Base-by-base conservation (phyloP, 805 yeast species). In the Diddensiella transvaalensis region DNA sequence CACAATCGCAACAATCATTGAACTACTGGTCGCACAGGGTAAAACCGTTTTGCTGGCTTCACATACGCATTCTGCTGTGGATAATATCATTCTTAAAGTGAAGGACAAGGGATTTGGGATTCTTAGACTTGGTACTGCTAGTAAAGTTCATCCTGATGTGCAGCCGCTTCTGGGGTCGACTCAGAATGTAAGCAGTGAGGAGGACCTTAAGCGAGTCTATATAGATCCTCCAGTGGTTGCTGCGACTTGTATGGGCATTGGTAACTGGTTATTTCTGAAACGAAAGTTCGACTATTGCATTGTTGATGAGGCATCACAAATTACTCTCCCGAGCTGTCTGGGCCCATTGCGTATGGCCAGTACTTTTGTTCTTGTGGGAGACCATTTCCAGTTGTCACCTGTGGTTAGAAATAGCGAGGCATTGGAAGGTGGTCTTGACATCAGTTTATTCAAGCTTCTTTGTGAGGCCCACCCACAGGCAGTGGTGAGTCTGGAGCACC, bases 251-350 rank as follows among this genome's bases (percentile, higher is more conserved):
- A 70, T 91, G 39, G 90, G 95, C 0, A 76, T 88, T 15, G 74
- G 69, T 30, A 87, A 83, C 60, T 72, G 81, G 61, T 64, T 81
- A 2, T 83, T 89, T 58, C 46, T 67, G 76, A 59, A 71, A 59
- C 65, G 79, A 29, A 73, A 69, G 13, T 93, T 93, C 65, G 99
- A 93, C 60, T 91, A 86, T 61, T 95, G 97, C 61, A 89, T 93
- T 37, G 77, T 93, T 39, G 99, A 93, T 64, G 99, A 93, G 64
- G 98, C 98, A 0, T 89, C 97, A 1, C 99, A 93, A 61, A 86
- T 91, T 0, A 84, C 97, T 0, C 74, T 91, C 74, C 99, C 99
- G 0, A 75, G 87, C 3, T 85, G 95, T 57, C 65, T 93, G 23
- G 99, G 98, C 0, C 98, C 99, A 0, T 64, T 93, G 41, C 66